A percentile compares a stretch with the other conserved stretches of the same genome.
Evolutionary conservation across 1,284 basidiomycete species (phyloP).

Genomic region (Quambalaria eucalypti): DNA sequence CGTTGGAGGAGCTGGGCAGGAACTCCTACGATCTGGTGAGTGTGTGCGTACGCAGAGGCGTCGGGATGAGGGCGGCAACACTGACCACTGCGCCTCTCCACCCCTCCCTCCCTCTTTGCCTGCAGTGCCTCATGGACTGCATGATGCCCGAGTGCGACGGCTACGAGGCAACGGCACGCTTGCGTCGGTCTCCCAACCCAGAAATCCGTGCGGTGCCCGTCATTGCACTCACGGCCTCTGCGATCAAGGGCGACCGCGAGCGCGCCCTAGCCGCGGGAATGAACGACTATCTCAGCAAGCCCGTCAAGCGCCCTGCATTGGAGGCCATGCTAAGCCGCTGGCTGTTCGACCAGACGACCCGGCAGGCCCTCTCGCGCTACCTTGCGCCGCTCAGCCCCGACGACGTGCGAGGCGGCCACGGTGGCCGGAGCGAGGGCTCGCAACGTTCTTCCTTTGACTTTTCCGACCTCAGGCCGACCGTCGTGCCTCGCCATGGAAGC

Average conservation of each 20-base stretch:
- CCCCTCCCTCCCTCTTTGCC: not conserved
- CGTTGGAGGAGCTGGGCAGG: constrained; percentile 27
- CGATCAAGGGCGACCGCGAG: constrained; percentile 39
- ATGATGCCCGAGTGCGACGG: constrained; percentile 41
- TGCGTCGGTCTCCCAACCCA: constrained; percentile 28
- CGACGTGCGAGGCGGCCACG: not conserved
- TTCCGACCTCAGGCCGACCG: not conserved
- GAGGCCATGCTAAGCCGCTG: constrained; percentile 34
- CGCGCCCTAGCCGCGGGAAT: constrained; percentile 37
- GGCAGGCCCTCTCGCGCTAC: constrained; percentile 27
- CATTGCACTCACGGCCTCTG: constrained; percentile 40
- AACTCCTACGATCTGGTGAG: constrained; percentile 32
- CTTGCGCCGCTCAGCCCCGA: constrained; percentile 10
- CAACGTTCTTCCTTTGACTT: not conserved
- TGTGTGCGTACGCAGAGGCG: not conserved
- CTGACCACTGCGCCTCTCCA: not conserved
- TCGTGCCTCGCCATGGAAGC: not conserved
- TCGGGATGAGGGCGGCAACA: constrained; percentile 2
- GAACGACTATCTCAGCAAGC: constrained; percentile 41
- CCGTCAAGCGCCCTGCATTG: constrained; percentile 35
- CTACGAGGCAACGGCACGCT: constrained; percentile 32
- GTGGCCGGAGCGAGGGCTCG: not conserved
- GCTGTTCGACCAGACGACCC: constrained; percentile 32
- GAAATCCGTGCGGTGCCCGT: constrained; percentile 33
- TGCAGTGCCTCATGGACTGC: constrained; percentile 18